These are phyloP conservation scores for Scedosporium minutisporum DNA, from an alignment of 2,329 filamentous ascomycete species.

Conservation along the genomic window DNA sequence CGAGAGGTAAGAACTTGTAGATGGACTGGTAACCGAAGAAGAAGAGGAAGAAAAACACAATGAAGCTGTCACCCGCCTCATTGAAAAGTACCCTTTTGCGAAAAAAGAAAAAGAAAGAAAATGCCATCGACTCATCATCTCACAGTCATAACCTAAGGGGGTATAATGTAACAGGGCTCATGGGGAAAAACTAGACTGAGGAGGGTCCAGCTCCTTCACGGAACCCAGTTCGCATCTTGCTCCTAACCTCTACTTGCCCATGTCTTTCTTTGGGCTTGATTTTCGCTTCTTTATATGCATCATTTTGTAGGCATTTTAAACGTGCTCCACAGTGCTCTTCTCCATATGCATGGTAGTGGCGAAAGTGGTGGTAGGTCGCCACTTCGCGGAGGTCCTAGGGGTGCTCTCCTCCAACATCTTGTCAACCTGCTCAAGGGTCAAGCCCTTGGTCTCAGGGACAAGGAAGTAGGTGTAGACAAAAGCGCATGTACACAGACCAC, in stretches of 20 bases:
- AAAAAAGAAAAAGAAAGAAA: neutral
- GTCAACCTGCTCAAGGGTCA: conserved; percentile 71
- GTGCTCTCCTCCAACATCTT: conserved; percentile 83
- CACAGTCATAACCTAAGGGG: neutral
- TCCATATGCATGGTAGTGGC: conserved; percentile 23
- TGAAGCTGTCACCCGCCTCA: neutral
- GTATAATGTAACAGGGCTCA: neutral
- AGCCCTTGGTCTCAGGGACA: conserved; percentile 64
- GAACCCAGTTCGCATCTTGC: neutral
- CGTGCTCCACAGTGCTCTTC: neutral
- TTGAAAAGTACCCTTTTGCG: neutral
- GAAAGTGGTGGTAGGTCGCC: conserved; percentile 64
- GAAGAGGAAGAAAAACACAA: neutral
- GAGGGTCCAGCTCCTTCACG: neutral
- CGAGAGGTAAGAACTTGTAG: neutral
- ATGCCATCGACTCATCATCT: neutral
- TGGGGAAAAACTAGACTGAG: neutral
- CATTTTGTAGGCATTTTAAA: neutral
- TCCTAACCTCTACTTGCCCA: neutral
- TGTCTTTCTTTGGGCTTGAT: neutral
- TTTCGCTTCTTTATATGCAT: neutral
- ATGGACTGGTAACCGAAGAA: neutral
- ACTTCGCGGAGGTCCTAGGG: conserved; percentile 65
- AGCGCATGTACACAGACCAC: conserved; percentile 50
- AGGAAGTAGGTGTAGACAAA: conserved; percentile 64